phyloP scores from a whole-genome alignment of 257 asterid genomes.

The Eustoma russellianum region DNA sequence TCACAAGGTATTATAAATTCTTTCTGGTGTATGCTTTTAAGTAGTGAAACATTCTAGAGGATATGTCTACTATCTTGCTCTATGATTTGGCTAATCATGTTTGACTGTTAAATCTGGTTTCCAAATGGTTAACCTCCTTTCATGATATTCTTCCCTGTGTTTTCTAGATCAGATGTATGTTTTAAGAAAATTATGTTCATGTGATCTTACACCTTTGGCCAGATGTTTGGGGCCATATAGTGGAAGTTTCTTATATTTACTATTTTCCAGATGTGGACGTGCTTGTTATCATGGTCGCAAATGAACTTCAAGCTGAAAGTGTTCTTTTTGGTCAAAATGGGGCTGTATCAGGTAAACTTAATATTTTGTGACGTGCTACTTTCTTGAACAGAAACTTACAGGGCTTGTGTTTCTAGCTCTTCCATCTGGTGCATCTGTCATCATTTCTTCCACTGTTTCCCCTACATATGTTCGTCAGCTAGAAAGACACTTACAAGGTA shows the following conservation, averaged over 20 bases:
- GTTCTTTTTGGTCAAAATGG: slow-evolving; percentile 77
- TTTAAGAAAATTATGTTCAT: not conserved
- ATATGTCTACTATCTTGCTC: not conserved
- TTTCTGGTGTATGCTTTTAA: slow-evolving; percentile 3
- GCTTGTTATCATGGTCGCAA: slow-evolving; percentile 85
- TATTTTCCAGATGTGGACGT: slow-evolving; percentile 62
- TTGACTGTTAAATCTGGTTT: slow-evolving; percentile 1
- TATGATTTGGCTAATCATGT: not conserved
- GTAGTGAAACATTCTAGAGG: not conserved
- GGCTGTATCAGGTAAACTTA: slow-evolving; percentile 68
- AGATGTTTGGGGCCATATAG: not conserved
- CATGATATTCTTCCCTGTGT: not conserved
- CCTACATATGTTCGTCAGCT: slow-evolving; percentile 85
- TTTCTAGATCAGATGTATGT: not conserved
- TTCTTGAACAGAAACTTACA: slow-evolving; percentile 16
- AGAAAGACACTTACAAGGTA: slow-evolving; percentile 74
- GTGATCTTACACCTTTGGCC: not conserved
- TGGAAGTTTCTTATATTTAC: slow-evolving; percentile 17
- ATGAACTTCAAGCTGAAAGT: slow-evolving; percentile 90
- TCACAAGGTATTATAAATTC: slow-evolving; percentile 55
- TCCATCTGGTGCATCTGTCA: slow-evolving; percentile 72
- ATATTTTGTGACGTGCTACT: slow-evolving; percentile 1
- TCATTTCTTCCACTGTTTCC: slow-evolving; percentile 91
- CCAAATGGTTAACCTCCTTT: not conserved
- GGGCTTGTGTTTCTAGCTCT: slow-evolving; percentile 43